These are phyloP conservation scores for Kluyveromyces starmeri DNA, from an alignment of 805 yeast genomes.

Conservation along the genomic window DNA sequence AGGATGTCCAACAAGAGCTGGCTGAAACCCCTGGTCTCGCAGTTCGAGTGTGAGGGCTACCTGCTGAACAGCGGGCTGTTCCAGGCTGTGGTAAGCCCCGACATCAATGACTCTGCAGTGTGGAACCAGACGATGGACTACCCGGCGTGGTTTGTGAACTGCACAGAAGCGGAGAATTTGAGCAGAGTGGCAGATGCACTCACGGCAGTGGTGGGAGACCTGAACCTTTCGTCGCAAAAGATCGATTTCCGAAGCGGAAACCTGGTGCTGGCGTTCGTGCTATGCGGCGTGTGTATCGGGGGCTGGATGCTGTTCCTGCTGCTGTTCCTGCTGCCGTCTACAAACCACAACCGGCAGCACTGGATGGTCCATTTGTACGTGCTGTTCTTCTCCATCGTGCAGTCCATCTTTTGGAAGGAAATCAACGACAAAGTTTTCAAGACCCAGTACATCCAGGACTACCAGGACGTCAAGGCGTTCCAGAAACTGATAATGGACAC, in stretches of 20 bases:
- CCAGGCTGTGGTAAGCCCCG: background rate
- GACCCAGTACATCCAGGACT: slow-evolving; percentile 42
- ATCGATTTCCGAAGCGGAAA: slow-evolving; percentile 34
- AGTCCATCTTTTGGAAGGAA: slow-evolving; percentile 42
- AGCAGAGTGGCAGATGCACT: slow-evolving; percentile 6
- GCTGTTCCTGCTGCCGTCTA: slow-evolving; percentile 41
- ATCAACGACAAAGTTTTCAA: slow-evolving; percentile 37
- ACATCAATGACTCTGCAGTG: background rate
- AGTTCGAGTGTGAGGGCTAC: slow-evolving; percentile 2
- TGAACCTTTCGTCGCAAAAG: slow-evolving; percentile 12
- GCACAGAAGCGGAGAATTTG: slow-evolving; percentile 7
- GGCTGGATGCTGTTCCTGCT: slow-evolving; percentile 65
- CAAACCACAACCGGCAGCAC: slow-evolving; percentile 43
- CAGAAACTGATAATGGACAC: slow-evolving; percentile 12
- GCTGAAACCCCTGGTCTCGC: background rate
- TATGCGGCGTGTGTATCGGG: slow-evolving; percentile 47
- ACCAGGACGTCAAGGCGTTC: slow-evolving; percentile 42
- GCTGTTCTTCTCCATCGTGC: slow-evolving; percentile 43
- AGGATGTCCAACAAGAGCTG: slow-evolving; percentile 1
- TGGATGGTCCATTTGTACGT: slow-evolving; percentile 48
- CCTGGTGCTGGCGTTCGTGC: slow-evolving; percentile 40
- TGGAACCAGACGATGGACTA: slow-evolving; percentile 12
- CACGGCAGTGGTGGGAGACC: slow-evolving; percentile 3
- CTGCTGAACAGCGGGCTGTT: slow-evolving; percentile 3
- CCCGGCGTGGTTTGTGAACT: slow-evolving; percentile 16